Evolutionary conservation across 495 filamentous ascomycete genomes (phyloP).

Genomic region (Achaetomiella virescens): DNA sequence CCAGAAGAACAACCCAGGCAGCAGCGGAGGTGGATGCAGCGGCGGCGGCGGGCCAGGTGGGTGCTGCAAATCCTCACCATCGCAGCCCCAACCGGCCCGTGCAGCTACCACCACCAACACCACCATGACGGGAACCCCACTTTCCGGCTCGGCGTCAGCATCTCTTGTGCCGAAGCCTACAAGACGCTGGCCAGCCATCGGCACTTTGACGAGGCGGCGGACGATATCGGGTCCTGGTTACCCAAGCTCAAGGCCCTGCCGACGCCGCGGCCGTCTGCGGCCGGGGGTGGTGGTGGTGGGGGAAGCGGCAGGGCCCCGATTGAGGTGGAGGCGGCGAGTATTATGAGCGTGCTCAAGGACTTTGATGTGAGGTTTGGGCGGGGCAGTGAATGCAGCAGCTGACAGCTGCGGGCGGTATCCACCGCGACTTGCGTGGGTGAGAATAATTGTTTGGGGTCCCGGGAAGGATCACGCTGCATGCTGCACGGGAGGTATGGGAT

Average conservation of each 20-base stretch:
- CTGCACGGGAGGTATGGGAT: not conserved
- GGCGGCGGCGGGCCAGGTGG: conserved; percentile 32
- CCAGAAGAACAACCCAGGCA: conserved; percentile 29
- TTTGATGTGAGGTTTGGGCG: conserved; percentile 73
- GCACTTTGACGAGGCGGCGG: conserved; percentile 67
- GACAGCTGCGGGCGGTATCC: no score
- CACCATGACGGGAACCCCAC: not conserved
- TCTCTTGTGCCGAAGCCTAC: conserved; percentile 73
- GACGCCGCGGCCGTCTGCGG: conserved; percentile 12
- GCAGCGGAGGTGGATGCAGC: conserved; percentile 50
- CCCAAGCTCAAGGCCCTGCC: conserved; percentile 63
- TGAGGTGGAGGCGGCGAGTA: conserved; percentile 79
- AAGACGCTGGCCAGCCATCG: conserved; percentile 75
- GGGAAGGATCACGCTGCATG: not conserved
- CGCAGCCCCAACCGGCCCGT: not conserved
- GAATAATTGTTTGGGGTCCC: no score
- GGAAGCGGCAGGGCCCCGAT: conserved; percentile 50
- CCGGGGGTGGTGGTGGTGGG: conserved; percentile 3
- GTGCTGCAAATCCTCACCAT: conserved; percentile 30
- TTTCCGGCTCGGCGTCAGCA: conserved; percentile 32
- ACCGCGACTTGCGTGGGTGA: no score
- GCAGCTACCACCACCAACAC: not conserved
- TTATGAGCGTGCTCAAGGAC: conserved; percentile 76
- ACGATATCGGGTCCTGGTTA: conserved; percentile 69
- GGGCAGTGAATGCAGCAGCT: conserved; percentile 25